phyloP scores from a whole-genome alignment of 129 eudicot genomes.

The Dittrichia graveolens region DNA sequence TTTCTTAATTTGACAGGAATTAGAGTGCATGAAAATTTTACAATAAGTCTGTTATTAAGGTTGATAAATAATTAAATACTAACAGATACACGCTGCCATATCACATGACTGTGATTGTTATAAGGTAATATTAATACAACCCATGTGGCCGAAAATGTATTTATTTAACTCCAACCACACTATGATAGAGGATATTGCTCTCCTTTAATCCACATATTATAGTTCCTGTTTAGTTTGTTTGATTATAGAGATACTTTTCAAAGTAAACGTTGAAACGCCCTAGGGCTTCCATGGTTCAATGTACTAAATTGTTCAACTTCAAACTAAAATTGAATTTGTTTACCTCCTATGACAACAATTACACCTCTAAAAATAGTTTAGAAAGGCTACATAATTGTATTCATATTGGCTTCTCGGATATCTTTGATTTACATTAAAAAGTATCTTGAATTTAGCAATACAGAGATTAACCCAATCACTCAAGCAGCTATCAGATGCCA shows the following conservation, averaged over 20 bases:
- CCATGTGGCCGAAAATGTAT: neutral
- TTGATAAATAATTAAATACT: neutral
- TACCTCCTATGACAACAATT: neutral
- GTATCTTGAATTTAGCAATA: neutral
- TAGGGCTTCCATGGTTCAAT: slow-evolving; percentile 1
- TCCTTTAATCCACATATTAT: slow-evolving; percentile 3
- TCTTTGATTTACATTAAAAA: neutral
- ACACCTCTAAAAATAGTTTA: neutral
- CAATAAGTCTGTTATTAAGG: too few relatives aligned
- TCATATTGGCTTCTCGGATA: neutral
- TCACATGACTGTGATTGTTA: neutral
- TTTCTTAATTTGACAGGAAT: slow-evolving; percentile 16
- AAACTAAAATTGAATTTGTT: neutral
- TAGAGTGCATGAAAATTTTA: neutral
- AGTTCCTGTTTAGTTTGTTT: neutral
- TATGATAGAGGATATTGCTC: neutral
- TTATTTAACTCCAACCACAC: slow-evolving; percentile 2
- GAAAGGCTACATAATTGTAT: slow-evolving; percentile 5
- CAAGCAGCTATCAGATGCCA: slow-evolving; percentile 5
- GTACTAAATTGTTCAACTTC: neutral
- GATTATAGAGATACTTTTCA: neutral
- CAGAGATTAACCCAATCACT: neutral
- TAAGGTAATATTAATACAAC: neutral
- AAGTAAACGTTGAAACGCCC: neutral
- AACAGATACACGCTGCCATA: neutral